Conservation (phyloP, 805 yeast genomes). For the Yarrowia sp. region DNA sequence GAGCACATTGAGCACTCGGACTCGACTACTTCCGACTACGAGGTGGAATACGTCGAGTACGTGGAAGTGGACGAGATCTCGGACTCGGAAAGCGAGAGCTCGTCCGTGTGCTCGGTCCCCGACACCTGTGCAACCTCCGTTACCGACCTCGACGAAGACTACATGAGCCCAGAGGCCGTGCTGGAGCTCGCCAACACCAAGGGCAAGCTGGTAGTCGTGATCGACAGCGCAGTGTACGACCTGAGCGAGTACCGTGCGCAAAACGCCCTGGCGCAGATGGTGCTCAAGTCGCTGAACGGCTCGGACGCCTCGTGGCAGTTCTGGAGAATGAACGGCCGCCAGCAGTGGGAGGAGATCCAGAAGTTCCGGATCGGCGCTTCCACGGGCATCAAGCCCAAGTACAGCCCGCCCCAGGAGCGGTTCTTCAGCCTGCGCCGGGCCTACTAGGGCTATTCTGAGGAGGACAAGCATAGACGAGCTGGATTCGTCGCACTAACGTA, state of each 20-base stretch:
- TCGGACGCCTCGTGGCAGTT: slow-evolving; percentile 20
- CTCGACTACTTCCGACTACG: no score
- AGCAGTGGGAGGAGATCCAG: slow-evolving; percentile 21
- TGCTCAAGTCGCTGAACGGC: slow-evolving; percentile 12
- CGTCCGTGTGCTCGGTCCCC: background rate
- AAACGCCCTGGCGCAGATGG: background rate
- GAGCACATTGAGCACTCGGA: no score
- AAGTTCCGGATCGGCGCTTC: background rate
- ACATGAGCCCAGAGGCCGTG: background rate
- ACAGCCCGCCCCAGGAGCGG: slow-evolving; percentile 15
- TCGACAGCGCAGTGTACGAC: slow-evolving; percentile 14
- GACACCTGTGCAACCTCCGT: background rate
- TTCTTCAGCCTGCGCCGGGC: background rate
- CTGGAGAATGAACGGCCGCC: slow-evolving; percentile 3
- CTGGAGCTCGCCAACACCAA: background rate
- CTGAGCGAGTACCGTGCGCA: background rate
- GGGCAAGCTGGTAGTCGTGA: background rate
- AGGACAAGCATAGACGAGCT: background rate
- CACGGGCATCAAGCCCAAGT: background rate
- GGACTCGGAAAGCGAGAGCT: background rate
- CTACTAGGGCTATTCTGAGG: background rate
- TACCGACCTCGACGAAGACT: background rate
- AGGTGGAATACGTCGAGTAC: slow-evolving; percentile 9
- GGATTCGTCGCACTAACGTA: slow-evolving; percentile 5
- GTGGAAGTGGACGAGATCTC: background rate